Evolutionary conservation across 2,329 filamentous ascomycete species (phyloP), one percentile per base, ranked within the genome.

Genomic region (Calonectria hawksworthii): DNA sequence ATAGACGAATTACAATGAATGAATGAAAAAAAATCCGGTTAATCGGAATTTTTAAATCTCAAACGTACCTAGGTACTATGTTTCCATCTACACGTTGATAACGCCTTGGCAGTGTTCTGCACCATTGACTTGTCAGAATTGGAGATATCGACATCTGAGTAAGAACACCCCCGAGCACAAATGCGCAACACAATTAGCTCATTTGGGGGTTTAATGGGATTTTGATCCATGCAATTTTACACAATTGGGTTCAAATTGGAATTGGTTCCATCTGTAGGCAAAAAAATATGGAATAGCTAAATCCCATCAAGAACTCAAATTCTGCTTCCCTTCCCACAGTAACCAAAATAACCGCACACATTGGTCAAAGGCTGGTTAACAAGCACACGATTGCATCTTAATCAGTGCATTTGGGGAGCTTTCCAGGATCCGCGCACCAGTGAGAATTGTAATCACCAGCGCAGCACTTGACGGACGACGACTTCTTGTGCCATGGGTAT

Each of bases 391-490:
- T 8, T 23, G 44, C 44, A n/a, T 34, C 52, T 68, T 52, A 74
- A 23, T 68, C 61, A 18, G 73, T 67, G 67, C 75, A 76, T 41
- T 52, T 68, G 26, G 70, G 70, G 21, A 23, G 34, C 18, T 59
- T 26, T 3, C 70, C 73, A 0, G 69, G 73, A 34, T 75, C 68
- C 7, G 71, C 74, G 34, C 75, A 77, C 68, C 68, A 77, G 13
- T 65, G 28, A 2, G 75, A 68, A 23, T 68, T 41, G 18, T 36
- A 26, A 16, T 77, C 75, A 5, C 75, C 75, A 16, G n/a, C 71
- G 50, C 75, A 77, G 61, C 75, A 77, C 54, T 75, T 77, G 69
- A 77, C 28, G 14, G 70, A 73, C 18, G 75, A 74, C 5, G 56
- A 59, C n/a, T 28, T 61, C 4, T 10, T 1, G 3, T 44, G 47